A percentile compares a stretch with the other conserved stretches of the same genome.
Evolutionary conservation across 2,329 filamentous ascomycete genomes (phyloP).

Genomic region (Epichloe typhina): DNA sequence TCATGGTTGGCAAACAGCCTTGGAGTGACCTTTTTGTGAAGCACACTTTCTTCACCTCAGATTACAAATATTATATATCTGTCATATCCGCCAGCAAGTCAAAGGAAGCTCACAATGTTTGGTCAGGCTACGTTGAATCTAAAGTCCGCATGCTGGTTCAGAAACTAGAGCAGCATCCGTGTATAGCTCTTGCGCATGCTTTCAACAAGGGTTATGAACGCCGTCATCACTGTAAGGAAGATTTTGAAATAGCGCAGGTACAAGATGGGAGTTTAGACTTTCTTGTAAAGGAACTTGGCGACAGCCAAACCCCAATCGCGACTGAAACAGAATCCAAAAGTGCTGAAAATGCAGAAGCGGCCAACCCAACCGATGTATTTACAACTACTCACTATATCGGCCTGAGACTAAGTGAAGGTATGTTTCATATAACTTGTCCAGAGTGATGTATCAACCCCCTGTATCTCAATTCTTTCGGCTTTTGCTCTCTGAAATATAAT

Average conservation of each 20-base stretch:
- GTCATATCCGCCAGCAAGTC: slow-evolving; percentile 72
- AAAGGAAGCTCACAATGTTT: slow-evolving; percentile 73
- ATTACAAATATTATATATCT: slow-evolving; percentile 91
- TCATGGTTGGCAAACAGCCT: slow-evolving; percentile 59
- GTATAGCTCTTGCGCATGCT: slow-evolving; percentile 72
- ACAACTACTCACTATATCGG: slow-evolving; percentile 94
- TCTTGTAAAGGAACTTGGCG: slow-evolving; percentile 27
- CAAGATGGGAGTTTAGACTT: slow-evolving; percentile 39
- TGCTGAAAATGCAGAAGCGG: slow-evolving; percentile 26
- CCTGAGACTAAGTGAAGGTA: slow-evolving; percentile 64
- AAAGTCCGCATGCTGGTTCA: slow-evolving; percentile 79
- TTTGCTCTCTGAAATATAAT: background rate
- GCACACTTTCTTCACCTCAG: slow-evolving; percentile 84
- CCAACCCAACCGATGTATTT: slow-evolving; percentile 41
- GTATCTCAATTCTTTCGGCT: background rate
- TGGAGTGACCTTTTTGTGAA: slow-evolving; percentile 79
- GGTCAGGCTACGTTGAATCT: slow-evolving; percentile 88
- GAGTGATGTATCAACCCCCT: background rate
- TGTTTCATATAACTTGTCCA: slow-evolving; percentile 15
- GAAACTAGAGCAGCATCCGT: slow-evolving; percentile 66
- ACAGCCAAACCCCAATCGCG: background rate
- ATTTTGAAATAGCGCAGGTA: slow-evolving; percentile 36
- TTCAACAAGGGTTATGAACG: slow-evolving; percentile 91
- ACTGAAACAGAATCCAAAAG: slow-evolving; percentile 22
- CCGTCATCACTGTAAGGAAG: slow-evolving; percentile 54